Conservation (phyloP, 1,284 basidiomycete genomes). For the Cystobasidium sp. region DNA sequence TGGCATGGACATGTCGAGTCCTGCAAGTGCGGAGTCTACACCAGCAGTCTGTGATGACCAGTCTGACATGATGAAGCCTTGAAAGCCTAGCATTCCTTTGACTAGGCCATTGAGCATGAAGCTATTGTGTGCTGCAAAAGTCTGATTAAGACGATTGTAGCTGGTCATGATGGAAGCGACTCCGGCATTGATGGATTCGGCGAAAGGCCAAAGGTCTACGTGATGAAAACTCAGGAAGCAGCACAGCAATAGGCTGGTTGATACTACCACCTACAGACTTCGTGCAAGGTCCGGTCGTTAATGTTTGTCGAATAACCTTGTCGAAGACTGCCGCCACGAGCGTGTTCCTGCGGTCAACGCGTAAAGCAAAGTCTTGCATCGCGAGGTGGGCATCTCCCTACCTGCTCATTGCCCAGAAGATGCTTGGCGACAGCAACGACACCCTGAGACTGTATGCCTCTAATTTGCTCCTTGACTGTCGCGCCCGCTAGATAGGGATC, state of each 20-base stretch:
- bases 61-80: conserved; percentile 52
- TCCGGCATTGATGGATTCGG: conserved; percentile 71
- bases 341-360: neutral
- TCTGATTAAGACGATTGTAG: conserved; percentile 61
- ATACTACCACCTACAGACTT: neutral
- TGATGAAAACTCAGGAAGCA: conserved; percentile 52
- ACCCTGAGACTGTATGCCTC: conserved; percentile 73
- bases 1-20: conserved; percentile 48
- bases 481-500: conserved; percentile 65
- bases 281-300: conserved; percentile 64
- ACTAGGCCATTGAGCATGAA: conserved; percentile 69
- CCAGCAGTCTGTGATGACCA: conserved; percentile 48
- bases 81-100: conserved; percentile 64
- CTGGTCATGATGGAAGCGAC: conserved; percentile 70
- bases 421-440: conserved; percentile 71
- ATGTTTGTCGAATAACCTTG: conserved; percentile 65
- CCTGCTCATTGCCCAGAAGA: conserved; percentile 63
- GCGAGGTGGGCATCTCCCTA: conserved; percentile 54
- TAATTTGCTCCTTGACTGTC: conserved; percentile 56
- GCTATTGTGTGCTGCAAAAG: conserved; percentile 70
- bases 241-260: conserved; percentile 36
- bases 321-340: neutral
- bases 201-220: conserved; percentile 47
- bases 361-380: conserved; percentile 54
- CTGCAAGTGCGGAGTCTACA: conserved; percentile 45